A percentile compares a stretch with the other conserved stretches of the same genome.
Evolutionary conservation across 352 stramenopile genomes (phyloP).

Genomic region (Phytophthora capsici): DNA sequence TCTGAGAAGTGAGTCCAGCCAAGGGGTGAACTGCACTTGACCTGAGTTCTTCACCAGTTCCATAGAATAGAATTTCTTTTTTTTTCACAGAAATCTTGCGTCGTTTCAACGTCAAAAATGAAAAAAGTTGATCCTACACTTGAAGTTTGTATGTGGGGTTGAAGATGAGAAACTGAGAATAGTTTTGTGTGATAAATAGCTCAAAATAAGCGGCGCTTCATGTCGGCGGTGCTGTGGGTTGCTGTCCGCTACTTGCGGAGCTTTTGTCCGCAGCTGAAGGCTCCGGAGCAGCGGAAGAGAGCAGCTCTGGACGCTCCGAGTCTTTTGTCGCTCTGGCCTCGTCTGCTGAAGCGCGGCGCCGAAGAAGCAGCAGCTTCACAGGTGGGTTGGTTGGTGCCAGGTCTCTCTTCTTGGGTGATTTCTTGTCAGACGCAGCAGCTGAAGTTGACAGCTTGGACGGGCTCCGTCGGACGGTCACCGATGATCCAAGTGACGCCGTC

Average conservation of each 20-base stretch:
- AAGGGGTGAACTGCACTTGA: constrained; percentile 19
- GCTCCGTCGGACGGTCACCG: constrained; percentile 9
- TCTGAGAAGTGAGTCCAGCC: constrained; percentile 2
- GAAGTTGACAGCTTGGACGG: constrained; percentile 6
- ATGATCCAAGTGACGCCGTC: constrained; percentile 1
- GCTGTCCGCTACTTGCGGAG: background rate
- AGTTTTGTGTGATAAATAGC: constrained; percentile 8
- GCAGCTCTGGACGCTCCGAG: background rate
- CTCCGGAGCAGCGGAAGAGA: constrained; percentile 20
- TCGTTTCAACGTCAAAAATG: constrained; percentile 3
- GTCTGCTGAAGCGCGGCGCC: constrained; percentile 40
- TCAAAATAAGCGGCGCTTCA: too few relatives aligned
- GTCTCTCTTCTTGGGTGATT: constrained; percentile 23
- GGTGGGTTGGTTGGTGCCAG: constrained; percentile 57
- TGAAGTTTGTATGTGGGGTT: constrained; percentile 16
- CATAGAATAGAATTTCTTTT: constrained; percentile 18
- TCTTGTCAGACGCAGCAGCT: constrained; percentile 27
- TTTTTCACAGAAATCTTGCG: constrained; percentile 14
- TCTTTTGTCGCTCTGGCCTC: background rate
- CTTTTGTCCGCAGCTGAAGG: constrained; percentile 6
- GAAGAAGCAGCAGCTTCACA: constrained; percentile 67
- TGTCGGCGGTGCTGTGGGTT: background rate
- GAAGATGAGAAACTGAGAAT: constrained; percentile 10
- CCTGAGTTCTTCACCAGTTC: constrained; percentile 36
- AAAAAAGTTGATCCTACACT: background rate